phyloP scores from a whole-genome alignment of 768 basidiomycete species.

The Pleurotus tuoliensis region DNA sequence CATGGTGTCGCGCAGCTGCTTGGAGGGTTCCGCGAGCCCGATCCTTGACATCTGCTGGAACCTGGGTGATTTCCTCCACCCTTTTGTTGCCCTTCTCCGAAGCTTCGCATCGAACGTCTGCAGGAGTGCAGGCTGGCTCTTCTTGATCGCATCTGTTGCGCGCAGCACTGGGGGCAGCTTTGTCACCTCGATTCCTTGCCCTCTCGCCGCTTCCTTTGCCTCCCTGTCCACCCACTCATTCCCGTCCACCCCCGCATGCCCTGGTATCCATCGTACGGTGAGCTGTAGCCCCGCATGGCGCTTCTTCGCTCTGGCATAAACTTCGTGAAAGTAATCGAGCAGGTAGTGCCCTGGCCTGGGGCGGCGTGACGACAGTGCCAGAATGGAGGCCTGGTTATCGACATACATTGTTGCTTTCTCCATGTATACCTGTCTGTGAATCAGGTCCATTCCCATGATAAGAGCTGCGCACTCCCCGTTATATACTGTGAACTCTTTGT shows the following conservation, averaged over 20 bases:
- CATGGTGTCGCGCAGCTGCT: conserved; percentile 1
- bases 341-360: conserved; percentile 5
- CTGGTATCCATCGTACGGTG: conserved; percentile 17
- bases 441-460: too few species aligned
- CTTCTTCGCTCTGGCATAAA: background rate
- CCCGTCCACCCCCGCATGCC: conserved; percentile 20
- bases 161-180: conserved; percentile 6
- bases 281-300: background rate
- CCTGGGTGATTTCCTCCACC: conserved; percentile 11
- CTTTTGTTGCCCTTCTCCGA: conserved; percentile 1
- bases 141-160: conserved; percentile 10
- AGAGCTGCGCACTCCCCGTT: too few species aligned
- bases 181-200: too few species aligned
- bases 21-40: conserved; percentile 11
- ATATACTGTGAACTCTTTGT: conserved; percentile 5
- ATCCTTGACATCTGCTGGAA: conserved; percentile 2
- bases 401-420: background rate
- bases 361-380: background rate
- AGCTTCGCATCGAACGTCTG: conserved; percentile 4
- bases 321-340: conserved; percentile 1
- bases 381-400: conserved; percentile 14
- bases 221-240: conserved; percentile 20
- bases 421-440: conserved; percentile 1
- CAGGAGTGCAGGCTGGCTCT: conserved; percentile 13
- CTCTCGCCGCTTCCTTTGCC: conserved; percentile 13